Base-by-base conservation (phyloP, 371 early-diverging fungal genomes). In the Vairimorpha apis region DNA sequence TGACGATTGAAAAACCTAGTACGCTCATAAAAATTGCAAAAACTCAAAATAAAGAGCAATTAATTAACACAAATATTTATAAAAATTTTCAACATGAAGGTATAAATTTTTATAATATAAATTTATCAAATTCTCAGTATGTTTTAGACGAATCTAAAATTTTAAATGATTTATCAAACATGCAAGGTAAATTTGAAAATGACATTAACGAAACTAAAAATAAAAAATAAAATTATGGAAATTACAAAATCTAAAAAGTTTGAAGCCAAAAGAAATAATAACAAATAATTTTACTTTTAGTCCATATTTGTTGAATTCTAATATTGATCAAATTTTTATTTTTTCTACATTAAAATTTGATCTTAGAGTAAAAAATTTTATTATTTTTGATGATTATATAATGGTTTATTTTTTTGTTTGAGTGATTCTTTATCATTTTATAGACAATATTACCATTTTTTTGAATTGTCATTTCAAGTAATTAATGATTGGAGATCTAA, bases 361-460 rank as follows among this genome's bases (percentile, higher is more conserved):
- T 51, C 18, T 78, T 0, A 56, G 79, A 47, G 70, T 78, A 0
- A 68, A 67, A 55, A 49, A 27, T 23, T 69, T 51, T 53, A 62
- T 38, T 21, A 16, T 51, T 16, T 18, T 38, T 35, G 55, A 62
- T 18, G 47, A 45, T 23, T 25, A 21, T 14, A 44, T 74, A 29
- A 30, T 62, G 23, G 49, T 75, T 21, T 72, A 64, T 41, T 78
- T 78, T 65, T 51, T 27, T 65, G 33, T 12, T 37, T 71, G 21
- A 29, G 41, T 13, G 79, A 78, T 35, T 30, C 79, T 23, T 41
- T 78, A 38, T 71, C 74, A 18, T 78, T 75, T 58, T 78, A 78
- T 59, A 58, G 56, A 35, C 79, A 78, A 33, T 75, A 71, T 67
- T 51, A 33, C 29, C 55, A 35, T 1, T 37, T 59, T 37, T 38